Evolutionary conservation across 345 rosid genomes (phyloP), one percentile per base, ranked within the genome.

Genomic region (Lepidium didymum): DNA sequence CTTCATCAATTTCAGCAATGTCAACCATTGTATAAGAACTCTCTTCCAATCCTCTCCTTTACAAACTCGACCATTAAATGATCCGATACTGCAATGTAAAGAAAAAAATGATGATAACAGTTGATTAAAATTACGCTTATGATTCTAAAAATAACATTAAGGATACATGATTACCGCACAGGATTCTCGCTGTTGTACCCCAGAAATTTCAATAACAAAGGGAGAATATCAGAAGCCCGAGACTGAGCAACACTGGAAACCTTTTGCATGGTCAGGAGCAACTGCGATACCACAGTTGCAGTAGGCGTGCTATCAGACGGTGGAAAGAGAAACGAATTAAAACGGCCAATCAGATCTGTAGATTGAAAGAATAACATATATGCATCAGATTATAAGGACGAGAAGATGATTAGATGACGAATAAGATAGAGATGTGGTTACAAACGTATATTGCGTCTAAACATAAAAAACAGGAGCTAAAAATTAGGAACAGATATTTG

Each of bases 31-130:
- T 77, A 83, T 89, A 53, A 94, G 90, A 45, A 86, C 43, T 36
- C 67, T 77, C 74, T 79, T 88, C 99, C 96, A 87, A 67, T 84
- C 87, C 73, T 89, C 87, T 43, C 95, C 95, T 74, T 80, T 85
- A 72, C 87, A 87, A 71, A 75, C 46, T 58, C 46, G 65, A 38
- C 78, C 68, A 76, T 77, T 70, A 61, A 78, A 94, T 25, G 75
- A 80, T 67, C 87, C 87, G 56, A 87, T 83, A 46, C 97, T 94
- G 85, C 79, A 74, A 62, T 15, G 18, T 12, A 58, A 46, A 67
- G 35, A 34, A 46, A 11, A 4, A 44, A 13, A 13, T 60, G 50
- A 62, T 68, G 63, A 67, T 2, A 61, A 38, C 27, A 54, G 37
- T 27, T 54, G 42, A 41, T 53, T 27, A 40, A 46, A 38, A 29